A percentile compares a stretch with the other conserved stretches of the same genome.
Conservation (phyloP, 2,329 filamentous ascomycete species). For the Clarireedia monteithiana region DNA sequence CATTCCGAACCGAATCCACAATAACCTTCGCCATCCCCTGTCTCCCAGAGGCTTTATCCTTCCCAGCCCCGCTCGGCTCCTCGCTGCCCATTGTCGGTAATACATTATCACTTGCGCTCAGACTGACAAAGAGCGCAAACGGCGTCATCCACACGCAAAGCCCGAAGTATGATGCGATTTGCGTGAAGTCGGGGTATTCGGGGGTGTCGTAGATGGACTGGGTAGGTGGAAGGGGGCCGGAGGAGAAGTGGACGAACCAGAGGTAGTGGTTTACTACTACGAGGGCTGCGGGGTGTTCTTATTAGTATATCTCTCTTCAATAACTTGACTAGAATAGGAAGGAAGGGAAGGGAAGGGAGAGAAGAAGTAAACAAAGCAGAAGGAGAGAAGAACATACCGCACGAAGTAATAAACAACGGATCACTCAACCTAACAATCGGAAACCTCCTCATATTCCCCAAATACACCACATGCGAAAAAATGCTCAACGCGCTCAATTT, state of each 20-base stretch:
- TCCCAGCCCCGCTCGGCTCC: slow-evolving; percentile 37
- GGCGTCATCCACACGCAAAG: slow-evolving; percentile 95
- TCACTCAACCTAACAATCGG: slow-evolving; percentile 79
- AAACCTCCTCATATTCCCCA: slow-evolving; percentile 72
- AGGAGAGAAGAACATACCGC: slow-evolving; percentile 46
- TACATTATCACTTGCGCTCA: slow-evolving; percentile 92
- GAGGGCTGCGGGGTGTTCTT: slow-evolving; percentile 45
- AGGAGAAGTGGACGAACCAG: slow-evolving; percentile 91
- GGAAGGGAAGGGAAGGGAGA: background rate
- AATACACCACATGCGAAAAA: slow-evolving; percentile 74
- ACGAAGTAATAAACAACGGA: slow-evolving; percentile 78
- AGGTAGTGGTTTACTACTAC: slow-evolving; percentile 88
- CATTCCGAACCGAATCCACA: slow-evolving; percentile 48
- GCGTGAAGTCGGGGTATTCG: slow-evolving; percentile 73
- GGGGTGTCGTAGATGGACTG: slow-evolving; percentile 55
- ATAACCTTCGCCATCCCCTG: slow-evolving; percentile 61
- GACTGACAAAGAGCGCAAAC: slow-evolving; percentile 87
- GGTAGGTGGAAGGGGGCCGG: slow-evolving; percentile 50
- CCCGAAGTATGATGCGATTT: slow-evolving; percentile 94
- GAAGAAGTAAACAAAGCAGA: no score
- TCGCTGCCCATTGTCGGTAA: slow-evolving; percentile 85
- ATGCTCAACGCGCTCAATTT: slow-evolving; percentile 67
- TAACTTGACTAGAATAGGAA: no score
- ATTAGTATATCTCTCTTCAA: background rate
- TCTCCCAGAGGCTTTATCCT: slow-evolving; percentile 35